Percentiles rank a stretch among this genome's conserved stretches.
These are phyloP conservation scores for Lichtheimia corymbifera DNA, from an alignment of 371 early-diverging fungal species.

Conservation along the genomic window DNA sequence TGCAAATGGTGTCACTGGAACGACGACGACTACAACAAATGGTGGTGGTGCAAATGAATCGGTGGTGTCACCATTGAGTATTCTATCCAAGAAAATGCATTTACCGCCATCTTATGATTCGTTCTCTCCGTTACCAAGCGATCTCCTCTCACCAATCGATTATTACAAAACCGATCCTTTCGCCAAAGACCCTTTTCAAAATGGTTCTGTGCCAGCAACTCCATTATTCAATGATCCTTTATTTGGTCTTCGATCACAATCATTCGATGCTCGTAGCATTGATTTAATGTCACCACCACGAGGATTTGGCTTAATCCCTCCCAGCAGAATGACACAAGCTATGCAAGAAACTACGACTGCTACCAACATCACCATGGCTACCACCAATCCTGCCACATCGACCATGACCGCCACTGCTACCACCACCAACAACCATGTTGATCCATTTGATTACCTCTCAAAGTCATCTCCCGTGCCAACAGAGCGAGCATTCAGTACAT, in stretches of 20 bases:
- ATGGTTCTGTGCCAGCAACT: conserved; percentile 24
- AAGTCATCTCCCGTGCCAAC: conserved; percentile 24
- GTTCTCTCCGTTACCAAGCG: conserved; percentile 59
- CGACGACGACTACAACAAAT: conserved; percentile 1
- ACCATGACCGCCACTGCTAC: conserved; percentile 18
- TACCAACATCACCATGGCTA: too few species aligned
- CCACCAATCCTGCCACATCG: too few species aligned
- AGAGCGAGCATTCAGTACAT: conserved; percentile 18
- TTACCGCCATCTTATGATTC: conserved; percentile 18
- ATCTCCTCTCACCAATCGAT: conserved; percentile 59
- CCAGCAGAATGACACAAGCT: conserved; percentile 4
- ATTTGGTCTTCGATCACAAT: conserved; percentile 31
- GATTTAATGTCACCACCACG: conserved; percentile 23
- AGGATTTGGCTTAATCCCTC: conserved; percentile 14
- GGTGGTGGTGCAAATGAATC: conserved; percentile 1
- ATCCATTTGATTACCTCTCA: conserved; percentile 69
- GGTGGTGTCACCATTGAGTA: conserved; percentile 13
- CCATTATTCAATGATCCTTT: conserved; percentile 31
- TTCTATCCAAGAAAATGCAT: conserved; percentile 20
- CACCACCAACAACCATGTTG: conserved; percentile 75
- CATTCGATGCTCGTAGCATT: conserved; percentile 31
- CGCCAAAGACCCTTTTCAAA: conserved; percentile 40
- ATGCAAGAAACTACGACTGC: background rate
- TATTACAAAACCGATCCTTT: conserved; percentile 52
- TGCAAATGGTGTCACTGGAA: background rate